A percentile compares a stretch with the other conserved stretches of the same genome.
These are phyloP conservation scores for Acer saccharum DNA, from an alignment of 345 rosid species.

Conservation along the genomic window DNA sequence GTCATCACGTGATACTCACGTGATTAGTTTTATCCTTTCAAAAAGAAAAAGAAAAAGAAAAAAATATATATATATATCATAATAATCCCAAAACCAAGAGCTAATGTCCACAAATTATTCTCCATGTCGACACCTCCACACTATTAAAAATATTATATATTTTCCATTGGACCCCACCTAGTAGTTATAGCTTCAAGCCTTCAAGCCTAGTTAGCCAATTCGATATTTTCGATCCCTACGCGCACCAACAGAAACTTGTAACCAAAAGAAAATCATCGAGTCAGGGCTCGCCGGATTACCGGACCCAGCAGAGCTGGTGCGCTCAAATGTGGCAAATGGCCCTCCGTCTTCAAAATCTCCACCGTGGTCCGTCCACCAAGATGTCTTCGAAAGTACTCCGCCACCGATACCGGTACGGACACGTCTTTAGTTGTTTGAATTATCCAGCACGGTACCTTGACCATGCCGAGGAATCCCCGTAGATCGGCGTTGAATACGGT, in stretches of 20 bases:
- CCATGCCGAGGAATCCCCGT: constrained; percentile 69
- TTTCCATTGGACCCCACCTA: constrained; percentile 9
- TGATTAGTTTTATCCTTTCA: constrained; percentile 44
- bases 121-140: constrained; percentile 31
- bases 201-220: background rate
- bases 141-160: constrained; percentile 12
- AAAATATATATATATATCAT: background rate
- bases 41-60: background rate
- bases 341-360: constrained; percentile 66
- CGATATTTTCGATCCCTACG: background rate
- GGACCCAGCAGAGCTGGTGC: constrained; percentile 69
- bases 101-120: constrained; percentile 39
- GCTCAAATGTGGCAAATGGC: constrained; percentile 86
- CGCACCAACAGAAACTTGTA: background rate
- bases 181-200: background rate
- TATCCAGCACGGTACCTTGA: constrained; percentile 62
- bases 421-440: constrained; percentile 70
- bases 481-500: constrained; percentile 73
- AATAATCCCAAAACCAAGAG: constrained; percentile 16
- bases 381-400: constrained; percentile 59
- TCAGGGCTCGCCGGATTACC: constrained; percentile 64
- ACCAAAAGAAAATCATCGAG: constrained; percentile 36
- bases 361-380: constrained; percentile 71
- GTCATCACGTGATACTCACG: constrained; percentile 42
- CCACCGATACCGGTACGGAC: constrained; percentile 69